Percentiles rank a stretch among this genome's conserved stretches.
These are phyloP conservation scores for Desmodesmus armatus DNA, from an alignment of 139 green algal species.

Conservation along the genomic window DNA sequence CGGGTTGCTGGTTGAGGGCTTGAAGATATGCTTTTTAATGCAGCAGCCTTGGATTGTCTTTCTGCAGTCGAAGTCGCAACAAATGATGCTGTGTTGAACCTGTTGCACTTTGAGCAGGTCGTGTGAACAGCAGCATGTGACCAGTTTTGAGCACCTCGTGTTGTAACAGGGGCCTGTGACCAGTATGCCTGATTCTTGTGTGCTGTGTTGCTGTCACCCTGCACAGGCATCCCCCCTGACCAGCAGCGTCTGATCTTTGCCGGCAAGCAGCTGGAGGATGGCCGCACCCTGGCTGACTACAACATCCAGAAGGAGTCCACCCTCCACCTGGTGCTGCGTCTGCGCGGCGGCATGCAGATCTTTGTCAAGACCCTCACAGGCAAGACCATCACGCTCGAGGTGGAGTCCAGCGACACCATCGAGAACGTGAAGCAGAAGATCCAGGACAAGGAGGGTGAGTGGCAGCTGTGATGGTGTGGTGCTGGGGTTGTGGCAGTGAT, in stretches of 20 bases:
- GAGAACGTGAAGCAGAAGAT: constrained; percentile 97
- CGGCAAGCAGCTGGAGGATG: constrained; percentile 96
- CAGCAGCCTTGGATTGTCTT: not conserved
- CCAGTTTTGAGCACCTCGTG: not conserved
- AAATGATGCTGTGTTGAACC: not conserved
- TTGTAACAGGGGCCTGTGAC: not conserved
- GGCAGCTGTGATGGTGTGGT: constrained; percentile 54
- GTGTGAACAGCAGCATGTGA: not conserved
- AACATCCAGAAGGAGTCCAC: constrained; percentile 96
- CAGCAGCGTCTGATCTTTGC: constrained; percentile 97
- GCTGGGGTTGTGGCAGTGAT: constrained; percentile 67
- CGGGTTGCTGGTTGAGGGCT: too few relatives aligned
- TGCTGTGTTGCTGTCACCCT: not conserved
- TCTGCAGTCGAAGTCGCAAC: not conserved
- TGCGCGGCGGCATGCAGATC: constrained; percentile 81
- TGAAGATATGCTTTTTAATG: too few relatives aligned
- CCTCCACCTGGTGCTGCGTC: constrained; percentile 74
- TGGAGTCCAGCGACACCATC: constrained; percentile 83
- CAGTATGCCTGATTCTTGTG: not conserved
- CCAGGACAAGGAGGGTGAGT: constrained; percentile 91
- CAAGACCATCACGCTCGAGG: constrained; percentile 83
- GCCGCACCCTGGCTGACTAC: constrained; percentile 92
- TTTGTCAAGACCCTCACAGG: constrained; percentile 94
- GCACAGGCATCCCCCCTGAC: constrained; percentile 90
- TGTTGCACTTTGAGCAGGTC: too few relatives aligned